A percentile compares a stretch with the other conserved stretches of the same genome.
phyloP scores from a whole-genome alignment of 495 filamentous ascomycete species.

The Parmelia sp. region DNA sequence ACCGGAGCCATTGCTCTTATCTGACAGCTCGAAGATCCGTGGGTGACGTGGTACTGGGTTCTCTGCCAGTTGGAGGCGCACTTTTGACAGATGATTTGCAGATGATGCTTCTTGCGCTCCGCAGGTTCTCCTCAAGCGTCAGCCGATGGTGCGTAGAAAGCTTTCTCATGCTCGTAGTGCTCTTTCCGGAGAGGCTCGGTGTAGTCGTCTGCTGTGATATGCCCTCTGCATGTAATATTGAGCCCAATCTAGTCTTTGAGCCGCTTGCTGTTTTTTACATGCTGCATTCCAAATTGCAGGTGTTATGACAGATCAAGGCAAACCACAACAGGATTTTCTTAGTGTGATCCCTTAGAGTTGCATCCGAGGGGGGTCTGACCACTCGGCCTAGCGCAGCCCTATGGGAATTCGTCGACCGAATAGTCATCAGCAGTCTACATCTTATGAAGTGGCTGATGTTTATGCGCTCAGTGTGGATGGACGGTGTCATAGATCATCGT shows the following conservation, averaged over 20 bases:
- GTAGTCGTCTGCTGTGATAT: neutral
- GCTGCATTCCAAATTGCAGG: neutral
- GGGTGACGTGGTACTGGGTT: neutral
- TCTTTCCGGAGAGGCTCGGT: neutral
- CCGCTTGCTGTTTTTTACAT: neutral
- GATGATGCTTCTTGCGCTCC: neutral
- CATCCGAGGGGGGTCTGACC: neutral
- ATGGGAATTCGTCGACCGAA: neutral
- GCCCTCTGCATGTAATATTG: neutral
- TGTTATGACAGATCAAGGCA: neutral
- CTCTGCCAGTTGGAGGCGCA: neutral
- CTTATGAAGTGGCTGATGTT: neutral
- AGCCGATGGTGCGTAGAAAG: neutral
- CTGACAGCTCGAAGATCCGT: neutral
- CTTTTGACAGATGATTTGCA: neutral
- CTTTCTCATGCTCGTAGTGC: neutral
- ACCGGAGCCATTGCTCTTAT: constrained; percentile 39
- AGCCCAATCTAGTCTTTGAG: neutral
- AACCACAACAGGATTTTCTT: neutral
- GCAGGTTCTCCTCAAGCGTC: neutral
- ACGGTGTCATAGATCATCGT: neutral
- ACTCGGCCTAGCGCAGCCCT: neutral
- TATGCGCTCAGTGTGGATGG: neutral
- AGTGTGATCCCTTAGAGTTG: neutral
- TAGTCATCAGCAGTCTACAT: neutral